A percentile compares a stretch with the other conserved stretches of the same genome.
Conservation (phyloP, 2,329 filamentous ascomycete species). For the Talaromyces amestolkiae region DNA sequence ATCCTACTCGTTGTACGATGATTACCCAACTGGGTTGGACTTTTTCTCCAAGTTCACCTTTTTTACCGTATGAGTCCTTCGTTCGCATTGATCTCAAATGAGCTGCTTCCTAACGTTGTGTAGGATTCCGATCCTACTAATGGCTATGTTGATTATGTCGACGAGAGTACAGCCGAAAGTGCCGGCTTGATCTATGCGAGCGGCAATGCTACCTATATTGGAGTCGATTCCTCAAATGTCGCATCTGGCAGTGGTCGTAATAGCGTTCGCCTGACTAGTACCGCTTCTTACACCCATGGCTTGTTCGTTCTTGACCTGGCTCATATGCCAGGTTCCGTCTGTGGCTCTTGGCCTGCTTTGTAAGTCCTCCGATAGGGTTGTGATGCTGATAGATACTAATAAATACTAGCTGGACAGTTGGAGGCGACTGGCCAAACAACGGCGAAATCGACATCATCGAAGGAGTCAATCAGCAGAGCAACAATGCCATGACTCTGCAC, state of each 20-base stretch:
- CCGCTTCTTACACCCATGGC: constrained; percentile 61
- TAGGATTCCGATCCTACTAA: constrained; percentile 64
- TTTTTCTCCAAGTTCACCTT: constrained; percentile 57
- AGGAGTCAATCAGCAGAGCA: constrained; percentile 64
- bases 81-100: not conserved
- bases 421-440: constrained; percentile 64
- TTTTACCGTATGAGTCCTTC: constrained; percentile 43
- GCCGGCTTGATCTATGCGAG: constrained; percentile 58
- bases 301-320: constrained; percentile 69
- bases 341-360: constrained; percentile 71
- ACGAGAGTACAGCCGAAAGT: constrained; percentile 57
- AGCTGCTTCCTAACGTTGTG: not conserved
- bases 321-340: constrained; percentile 70
- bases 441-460: constrained; percentile 82
- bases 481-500: constrained; percentile 66
- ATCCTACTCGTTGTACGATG: constrained; percentile 46
- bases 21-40: constrained; percentile 43
- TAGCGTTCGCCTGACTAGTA: constrained; percentile 70
- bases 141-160: constrained; percentile 70
- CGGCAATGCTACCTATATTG: constrained; percentile 60
- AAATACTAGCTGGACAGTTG: constrained; percentile 53
- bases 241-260: constrained; percentile 60
- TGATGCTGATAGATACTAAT: not conserved
- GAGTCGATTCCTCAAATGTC: constrained; percentile 62
- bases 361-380: constrained; percentile 35